phyloP scores from a whole-genome alignment of 805 yeast genomes.

The Ogataea thermomethanolica region DNA sequence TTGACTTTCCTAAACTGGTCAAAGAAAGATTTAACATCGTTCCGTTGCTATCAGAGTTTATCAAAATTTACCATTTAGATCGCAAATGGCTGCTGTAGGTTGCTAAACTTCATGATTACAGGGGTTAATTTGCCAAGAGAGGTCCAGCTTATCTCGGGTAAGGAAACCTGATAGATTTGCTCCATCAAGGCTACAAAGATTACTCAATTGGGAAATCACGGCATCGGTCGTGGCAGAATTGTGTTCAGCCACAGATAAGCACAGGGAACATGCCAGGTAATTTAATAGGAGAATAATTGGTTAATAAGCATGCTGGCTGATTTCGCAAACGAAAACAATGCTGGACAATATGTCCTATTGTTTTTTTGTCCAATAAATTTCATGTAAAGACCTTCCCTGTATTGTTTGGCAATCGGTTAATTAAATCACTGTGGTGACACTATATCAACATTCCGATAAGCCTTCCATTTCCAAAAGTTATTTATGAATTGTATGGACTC shows the following conservation, averaged over 20 bases:
- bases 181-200: neutral
- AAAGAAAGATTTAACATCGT: slow-evolving; percentile 7
- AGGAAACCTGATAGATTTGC: neutral
- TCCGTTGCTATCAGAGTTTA: slow-evolving; percentile 17
- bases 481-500: slow-evolving; percentile 7
- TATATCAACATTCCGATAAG: slow-evolving; percentile 13
- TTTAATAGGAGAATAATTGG: neutral
- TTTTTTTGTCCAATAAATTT: slow-evolving; percentile 6
- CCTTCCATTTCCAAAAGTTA: slow-evolving; percentile 3
- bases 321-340: neutral
- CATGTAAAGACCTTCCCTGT: slow-evolving; percentile 1
- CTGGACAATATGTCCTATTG: slow-evolving; percentile 1
- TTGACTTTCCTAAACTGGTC: slow-evolving; percentile 4
- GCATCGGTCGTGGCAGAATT: slow-evolving; percentile 2
- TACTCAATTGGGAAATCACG: slow-evolving; percentile 4
- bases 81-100: slow-evolving; percentile 2
- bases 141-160: neutral
- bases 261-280: neutral
- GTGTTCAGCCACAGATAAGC: slow-evolving; percentile 5
- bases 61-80: slow-evolving; percentile 18
- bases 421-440: slow-evolving; percentile 8
- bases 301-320: neutral
- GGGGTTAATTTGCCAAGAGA: neutral
- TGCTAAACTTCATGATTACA: neutral
- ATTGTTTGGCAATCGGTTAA: slow-evolving; percentile 9